phyloP scores from a whole-genome alignment of 352 stramenopile genomes.

The Albugo candida region DNA sequence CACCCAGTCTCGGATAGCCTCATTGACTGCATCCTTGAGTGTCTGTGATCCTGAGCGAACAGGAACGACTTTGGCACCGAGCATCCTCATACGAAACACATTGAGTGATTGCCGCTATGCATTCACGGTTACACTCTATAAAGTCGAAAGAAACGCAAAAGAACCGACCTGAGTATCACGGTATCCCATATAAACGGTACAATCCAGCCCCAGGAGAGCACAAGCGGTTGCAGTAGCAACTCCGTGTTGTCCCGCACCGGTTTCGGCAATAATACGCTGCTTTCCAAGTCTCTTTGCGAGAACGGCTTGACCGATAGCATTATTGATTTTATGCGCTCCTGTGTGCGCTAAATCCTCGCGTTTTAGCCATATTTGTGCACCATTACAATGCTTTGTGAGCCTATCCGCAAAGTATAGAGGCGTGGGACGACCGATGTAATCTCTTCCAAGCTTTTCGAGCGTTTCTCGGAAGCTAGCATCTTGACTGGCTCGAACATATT shows the following conservation, averaged over 20 bases:
- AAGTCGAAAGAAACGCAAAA: not conserved
- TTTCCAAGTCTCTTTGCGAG: conserved; percentile 93
- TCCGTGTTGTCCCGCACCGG: conserved; percentile 93
- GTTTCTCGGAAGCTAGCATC: conserved; percentile 91
- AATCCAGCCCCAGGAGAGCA: conserved; percentile 90
- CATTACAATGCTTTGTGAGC: conserved; percentile 83
- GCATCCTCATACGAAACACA: conserved; percentile 86
- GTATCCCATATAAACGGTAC: conserved; percentile 97
- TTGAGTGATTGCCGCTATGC: conserved; percentile 86
- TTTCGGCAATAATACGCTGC: conserved; percentile 96
- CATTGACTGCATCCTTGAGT: conserved; percentile 98
- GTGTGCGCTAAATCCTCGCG: conserved; percentile 96
- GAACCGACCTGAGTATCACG: conserved; percentile 77
- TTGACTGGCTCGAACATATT: conserved; percentile 88
- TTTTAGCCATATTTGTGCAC: conserved; percentile 96
- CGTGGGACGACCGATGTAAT: conserved; percentile 85
- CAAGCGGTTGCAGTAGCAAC: conserved; percentile 95
- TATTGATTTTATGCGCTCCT: conserved; percentile 96
- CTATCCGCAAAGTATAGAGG: conserved; percentile 93
- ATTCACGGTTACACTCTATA: not conserved
- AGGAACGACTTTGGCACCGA: conserved; percentile 90
- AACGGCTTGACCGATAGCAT: conserved; percentile 90
- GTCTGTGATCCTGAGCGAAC: conserved; percentile 92
- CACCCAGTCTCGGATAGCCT: conserved; percentile 97
- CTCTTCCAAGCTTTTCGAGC: conserved; percentile 89